Evolutionary conservation across 345 rosid species (phyloP).

Genomic region (Mangifera indica): DNA sequence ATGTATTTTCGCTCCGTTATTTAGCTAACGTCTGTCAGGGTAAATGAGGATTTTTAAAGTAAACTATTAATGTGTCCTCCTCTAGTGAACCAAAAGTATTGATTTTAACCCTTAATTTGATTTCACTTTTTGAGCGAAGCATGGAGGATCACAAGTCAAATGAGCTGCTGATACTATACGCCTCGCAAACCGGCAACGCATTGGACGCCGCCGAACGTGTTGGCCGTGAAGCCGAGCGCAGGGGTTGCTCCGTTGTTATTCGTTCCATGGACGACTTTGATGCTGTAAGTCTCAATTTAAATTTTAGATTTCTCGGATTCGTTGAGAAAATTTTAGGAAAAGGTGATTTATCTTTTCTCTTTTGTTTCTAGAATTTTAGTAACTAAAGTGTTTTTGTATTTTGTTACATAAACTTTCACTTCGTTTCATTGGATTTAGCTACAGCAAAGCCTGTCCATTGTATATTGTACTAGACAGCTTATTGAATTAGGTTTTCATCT

Average conservation of each 20-base stretch:
- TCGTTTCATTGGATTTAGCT: too few species aligned
- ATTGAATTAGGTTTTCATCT: too few species aligned
- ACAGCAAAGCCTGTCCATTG: background rate
- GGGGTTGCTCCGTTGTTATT: conserved; percentile 54
- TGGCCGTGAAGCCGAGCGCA: conserved; percentile 73
- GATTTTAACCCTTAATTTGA: too few species aligned
- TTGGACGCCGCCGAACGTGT: conserved; percentile 84
- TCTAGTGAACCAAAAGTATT: too few species aligned
- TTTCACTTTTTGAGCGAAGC: background rate
- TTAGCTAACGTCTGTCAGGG: too few species aligned
- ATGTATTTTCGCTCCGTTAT: too few species aligned
- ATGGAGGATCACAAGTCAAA: conserved; percentile 39
- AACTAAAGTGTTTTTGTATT: background rate
- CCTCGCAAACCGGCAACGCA: conserved; percentile 83
- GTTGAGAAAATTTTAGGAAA: background rate
- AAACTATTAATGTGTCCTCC: too few species aligned
- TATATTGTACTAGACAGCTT: too few species aligned
- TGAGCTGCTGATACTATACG: conserved; percentile 61
- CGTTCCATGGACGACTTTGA: conserved; percentile 63
- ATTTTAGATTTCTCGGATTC: background rate
- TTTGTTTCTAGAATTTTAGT: background rate
- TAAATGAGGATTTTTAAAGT: too few species aligned
- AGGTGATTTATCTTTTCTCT: too few species aligned
- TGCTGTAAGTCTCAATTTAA: conserved; percentile 37
- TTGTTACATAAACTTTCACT: background rate